These are phyloP conservation scores for Mycena kentingensis DNA, from an alignment of 768 basidiomycete species.

Conservation along the genomic window DNA sequence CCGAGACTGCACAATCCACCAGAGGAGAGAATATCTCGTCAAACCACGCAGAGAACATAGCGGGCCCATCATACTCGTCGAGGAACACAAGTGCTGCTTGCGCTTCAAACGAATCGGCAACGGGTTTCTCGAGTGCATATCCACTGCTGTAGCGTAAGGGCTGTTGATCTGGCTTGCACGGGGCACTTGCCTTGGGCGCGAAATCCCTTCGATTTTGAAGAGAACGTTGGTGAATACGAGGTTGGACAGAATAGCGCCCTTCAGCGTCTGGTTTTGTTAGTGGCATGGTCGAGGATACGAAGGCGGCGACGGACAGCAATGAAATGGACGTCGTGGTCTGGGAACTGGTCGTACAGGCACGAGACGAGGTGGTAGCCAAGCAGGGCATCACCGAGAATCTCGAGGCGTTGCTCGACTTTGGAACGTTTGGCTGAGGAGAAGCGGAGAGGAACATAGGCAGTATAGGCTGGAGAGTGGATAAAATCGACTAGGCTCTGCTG, in stretches of 20 bases:
- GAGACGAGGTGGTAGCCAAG: neutral
- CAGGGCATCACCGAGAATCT: conserved; percentile 13
- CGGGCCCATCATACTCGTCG: neutral
- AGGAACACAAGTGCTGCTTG: conserved; percentile 3
- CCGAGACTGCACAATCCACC: neutral
- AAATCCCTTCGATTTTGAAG: conserved; percentile 1
- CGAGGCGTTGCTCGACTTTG: too few species aligned
- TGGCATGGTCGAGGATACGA: neutral
- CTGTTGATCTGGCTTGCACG: too few species aligned
- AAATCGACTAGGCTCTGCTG: too few species aligned
- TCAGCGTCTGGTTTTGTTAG: neutral
- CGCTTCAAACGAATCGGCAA: conserved; percentile 13
- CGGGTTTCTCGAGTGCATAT: conserved; percentile 2
- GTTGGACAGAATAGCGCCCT: conserved; percentile 9
- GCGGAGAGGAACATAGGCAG: too few species aligned
- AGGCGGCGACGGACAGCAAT: conserved; percentile 8
- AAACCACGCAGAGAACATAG: conserved; percentile 7
- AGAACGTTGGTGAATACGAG: conserved; percentile 9
- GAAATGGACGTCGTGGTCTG: neutral
- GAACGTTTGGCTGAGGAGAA: too few species aligned
- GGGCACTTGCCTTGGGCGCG: too few species aligned
- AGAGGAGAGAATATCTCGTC: conserved; percentile 10
- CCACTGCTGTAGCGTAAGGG: too few species aligned
- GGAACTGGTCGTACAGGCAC: conserved; percentile 4
- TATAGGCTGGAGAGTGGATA: too few species aligned